Percentiles rank a stretch among this genome's conserved stretches.
phyloP scores from a whole-genome alignment of 2,329 filamentous ascomycete species.

The Emergomyces orientalis region DNA sequence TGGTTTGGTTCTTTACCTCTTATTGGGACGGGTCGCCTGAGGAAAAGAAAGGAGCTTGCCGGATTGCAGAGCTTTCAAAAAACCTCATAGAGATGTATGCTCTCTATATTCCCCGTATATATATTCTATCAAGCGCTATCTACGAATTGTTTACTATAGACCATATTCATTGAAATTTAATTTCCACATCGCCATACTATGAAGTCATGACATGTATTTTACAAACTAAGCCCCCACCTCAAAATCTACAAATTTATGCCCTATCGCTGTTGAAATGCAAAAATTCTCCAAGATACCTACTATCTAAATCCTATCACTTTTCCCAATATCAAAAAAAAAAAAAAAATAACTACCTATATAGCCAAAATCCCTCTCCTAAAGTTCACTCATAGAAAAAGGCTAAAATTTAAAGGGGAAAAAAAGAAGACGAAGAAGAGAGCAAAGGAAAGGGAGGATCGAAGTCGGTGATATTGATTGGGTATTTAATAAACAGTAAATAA shows the following conservation, averaged over 20 bases:
- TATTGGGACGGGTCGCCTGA: not conserved
- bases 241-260: no score
- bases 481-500: no score
- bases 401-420: not conserved
- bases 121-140: not conserved
- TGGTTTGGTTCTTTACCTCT: not conserved
- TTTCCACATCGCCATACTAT: not conserved
- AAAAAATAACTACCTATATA: not conserved
- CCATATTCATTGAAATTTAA: not conserved
- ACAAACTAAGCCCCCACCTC: not conserved
- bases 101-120: no score
- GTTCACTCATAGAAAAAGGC: not conserved
- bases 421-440: not conserved
- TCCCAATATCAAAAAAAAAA: not conserved
- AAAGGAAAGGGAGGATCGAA: not conserved
- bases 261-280: no score
- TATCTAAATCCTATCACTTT: no score
- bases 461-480: no score
- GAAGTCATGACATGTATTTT: not conserved
- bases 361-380: not conserved
- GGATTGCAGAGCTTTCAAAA: not conserved
- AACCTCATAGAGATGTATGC: not conserved
- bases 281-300: no score
- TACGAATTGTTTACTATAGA: not conserved
- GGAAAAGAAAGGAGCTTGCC: no score